phyloP scores from a whole-genome alignment of 805 yeast species.

The Cyberlindnera xishuangbannaensis region DNA sequence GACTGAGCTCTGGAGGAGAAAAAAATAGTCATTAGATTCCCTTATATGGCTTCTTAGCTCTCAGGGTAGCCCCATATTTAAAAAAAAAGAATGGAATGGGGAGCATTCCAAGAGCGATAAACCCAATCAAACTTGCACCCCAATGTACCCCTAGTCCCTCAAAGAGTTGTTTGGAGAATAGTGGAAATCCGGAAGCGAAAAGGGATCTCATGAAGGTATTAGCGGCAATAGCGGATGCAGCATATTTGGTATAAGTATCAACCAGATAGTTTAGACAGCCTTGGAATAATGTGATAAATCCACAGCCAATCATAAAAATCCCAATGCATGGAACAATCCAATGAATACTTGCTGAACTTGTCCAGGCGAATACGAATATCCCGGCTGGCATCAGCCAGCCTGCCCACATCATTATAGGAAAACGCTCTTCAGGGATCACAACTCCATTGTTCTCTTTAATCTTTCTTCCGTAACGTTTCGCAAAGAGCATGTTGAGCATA shows the following conservation, averaged over 20 bases:
- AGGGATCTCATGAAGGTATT: slow-evolving; percentile 54
- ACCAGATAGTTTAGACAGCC: slow-evolving; percentile 56
- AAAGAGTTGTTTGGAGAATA: slow-evolving; percentile 51
- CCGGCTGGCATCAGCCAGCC: slow-evolving; percentile 45
- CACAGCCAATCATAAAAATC: slow-evolving; percentile 45
- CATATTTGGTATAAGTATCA: slow-evolving; percentile 50
- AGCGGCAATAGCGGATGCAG: slow-evolving; percentile 64
- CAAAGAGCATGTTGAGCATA: slow-evolving; percentile 27
- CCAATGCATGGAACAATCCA: slow-evolving; percentile 59
- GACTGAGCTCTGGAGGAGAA: too few species aligned
- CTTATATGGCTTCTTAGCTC: slow-evolving; percentile 25
- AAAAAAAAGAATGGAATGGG: slow-evolving; percentile 55
- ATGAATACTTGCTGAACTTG: slow-evolving; percentile 37
- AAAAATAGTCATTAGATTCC: slow-evolving; percentile 5
- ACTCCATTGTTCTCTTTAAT: slow-evolving; percentile 36
- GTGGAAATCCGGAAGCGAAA: slow-evolving; percentile 58
- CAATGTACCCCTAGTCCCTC: slow-evolving; percentile 42
- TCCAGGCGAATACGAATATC: slow-evolving; percentile 60
- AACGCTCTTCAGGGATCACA: slow-evolving; percentile 55
- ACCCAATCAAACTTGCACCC: slow-evolving; percentile 52
- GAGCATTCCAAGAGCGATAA: slow-evolving; percentile 41
- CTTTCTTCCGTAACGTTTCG: slow-evolving; percentile 29
- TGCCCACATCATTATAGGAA: slow-evolving; percentile 46
- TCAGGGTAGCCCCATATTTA: slow-evolving; percentile 38
- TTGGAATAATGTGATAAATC: slow-evolving; percentile 52